Conservation (phyloP, 2,329 filamentous ascomycete species). For the Calonectria montana region DNA sequence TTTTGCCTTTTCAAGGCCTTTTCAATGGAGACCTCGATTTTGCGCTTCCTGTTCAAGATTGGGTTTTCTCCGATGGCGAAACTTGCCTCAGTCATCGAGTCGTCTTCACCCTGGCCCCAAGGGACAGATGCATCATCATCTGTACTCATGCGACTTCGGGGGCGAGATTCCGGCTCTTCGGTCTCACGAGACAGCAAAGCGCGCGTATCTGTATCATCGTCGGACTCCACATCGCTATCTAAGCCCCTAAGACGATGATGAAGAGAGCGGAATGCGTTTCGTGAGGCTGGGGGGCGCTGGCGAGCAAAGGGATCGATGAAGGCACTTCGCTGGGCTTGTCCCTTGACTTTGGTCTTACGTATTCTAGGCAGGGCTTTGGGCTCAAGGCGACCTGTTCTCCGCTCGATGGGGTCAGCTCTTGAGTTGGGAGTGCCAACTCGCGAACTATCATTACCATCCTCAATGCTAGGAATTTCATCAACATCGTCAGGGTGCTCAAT, state of each 20-base stretch:
- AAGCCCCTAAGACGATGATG: constrained; percentile 77
- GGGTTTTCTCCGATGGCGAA: constrained; percentile 70
- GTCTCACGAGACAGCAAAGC: constrained; percentile 76
- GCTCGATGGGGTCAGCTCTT: constrained; percentile 70
- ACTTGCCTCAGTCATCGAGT: constrained; percentile 79
- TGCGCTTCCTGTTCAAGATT: constrained; percentile 74
- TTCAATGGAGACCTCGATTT: constrained; percentile 74
- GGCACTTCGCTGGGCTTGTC: constrained; percentile 65
- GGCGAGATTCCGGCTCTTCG: constrained; percentile 86
- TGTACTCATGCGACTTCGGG: constrained; percentile 78
- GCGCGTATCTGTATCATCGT: constrained; percentile 77
- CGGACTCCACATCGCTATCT: constrained; percentile 83
- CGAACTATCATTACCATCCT: constrained; percentile 71
- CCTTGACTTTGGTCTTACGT: constrained; percentile 73
- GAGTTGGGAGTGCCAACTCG: constrained; percentile 75
- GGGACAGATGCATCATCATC: constrained; percentile 64
- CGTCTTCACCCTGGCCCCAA: constrained; percentile 67
- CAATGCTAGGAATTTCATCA: constrained; percentile 62
- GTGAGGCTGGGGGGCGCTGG: constrained; percentile 67
- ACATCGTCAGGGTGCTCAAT: constrained; percentile 75
- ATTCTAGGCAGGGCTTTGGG: constrained; percentile 77
- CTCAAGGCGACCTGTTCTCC: constrained; percentile 66
- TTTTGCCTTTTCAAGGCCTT: constrained; percentile 82
- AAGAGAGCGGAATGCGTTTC: constrained; percentile 79
- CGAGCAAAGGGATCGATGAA: constrained; percentile 77